These are phyloP conservation scores for Vinca minor DNA, from an alignment of 257 asterid genomes.

Conservation along the genomic window DNA sequence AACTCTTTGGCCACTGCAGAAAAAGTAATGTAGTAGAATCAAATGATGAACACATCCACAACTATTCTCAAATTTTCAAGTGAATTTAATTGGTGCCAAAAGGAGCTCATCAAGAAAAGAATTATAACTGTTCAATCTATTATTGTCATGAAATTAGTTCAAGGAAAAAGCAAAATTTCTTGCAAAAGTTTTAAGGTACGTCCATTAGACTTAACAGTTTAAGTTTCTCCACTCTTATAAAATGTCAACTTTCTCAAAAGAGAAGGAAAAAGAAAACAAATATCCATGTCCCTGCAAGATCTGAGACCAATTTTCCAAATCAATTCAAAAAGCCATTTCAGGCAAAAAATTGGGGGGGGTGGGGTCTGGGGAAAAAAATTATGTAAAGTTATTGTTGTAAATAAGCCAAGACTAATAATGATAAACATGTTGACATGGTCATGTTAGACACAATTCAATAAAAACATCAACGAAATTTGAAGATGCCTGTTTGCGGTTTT, in stretches of 20 bases:
- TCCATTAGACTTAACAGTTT: neutral
- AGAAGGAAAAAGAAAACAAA: neutral
- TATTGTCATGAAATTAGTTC: too few species aligned
- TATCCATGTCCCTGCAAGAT: neutral
- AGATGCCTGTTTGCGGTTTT: neutral
- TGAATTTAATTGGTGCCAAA: too few species aligned
- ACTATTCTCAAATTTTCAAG: too few species aligned
- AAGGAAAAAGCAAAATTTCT: neutral
- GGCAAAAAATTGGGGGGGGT: too few species aligned
- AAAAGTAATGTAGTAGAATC: slow-evolving; percentile 16
- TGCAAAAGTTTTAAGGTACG: neutral
- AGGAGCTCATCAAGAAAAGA: neutral
- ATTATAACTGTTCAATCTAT: too few species aligned
- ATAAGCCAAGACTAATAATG: neutral
- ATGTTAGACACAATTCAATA: too few species aligned
- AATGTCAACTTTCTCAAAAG: neutral
- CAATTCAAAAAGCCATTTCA: too few species aligned
- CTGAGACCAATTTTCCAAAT: neutral
- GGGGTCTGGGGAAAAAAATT: neutral
- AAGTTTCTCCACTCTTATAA: neutral
- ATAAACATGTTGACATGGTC: neutral
- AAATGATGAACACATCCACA: too few species aligned
- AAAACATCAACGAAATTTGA: neutral
- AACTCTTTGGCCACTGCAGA: slow-evolving; percentile 83
- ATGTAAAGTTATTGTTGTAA: neutral